These are phyloP conservation scores for Ophiostoma himal-ulmi DNA, from an alignment of 2,329 filamentous ascomycete genomes.

Conservation along the genomic window DNA sequence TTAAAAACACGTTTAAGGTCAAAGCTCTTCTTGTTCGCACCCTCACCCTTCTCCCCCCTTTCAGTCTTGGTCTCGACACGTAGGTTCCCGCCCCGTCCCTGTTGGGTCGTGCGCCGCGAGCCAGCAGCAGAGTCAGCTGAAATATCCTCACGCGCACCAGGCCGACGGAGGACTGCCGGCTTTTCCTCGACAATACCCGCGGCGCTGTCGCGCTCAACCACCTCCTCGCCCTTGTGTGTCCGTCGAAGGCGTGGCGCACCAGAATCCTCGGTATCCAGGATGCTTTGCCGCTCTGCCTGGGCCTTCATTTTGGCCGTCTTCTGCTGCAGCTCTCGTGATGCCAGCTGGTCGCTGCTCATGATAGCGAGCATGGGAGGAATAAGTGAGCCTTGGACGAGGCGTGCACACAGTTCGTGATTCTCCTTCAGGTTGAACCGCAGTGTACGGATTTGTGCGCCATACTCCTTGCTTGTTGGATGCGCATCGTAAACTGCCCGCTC, in stretches of 20 bases:
- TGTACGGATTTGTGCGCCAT: conserved; percentile 61
- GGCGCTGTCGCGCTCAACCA: conserved; percentile 67
- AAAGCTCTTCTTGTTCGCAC: conserved; percentile 56
- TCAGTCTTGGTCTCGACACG: conserved; percentile 41
- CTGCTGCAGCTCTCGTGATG: conserved; percentile 79
- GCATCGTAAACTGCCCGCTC: conserved; percentile 63
- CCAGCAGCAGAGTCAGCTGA: conserved; percentile 15
- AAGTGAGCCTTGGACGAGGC: conserved; percentile 66
- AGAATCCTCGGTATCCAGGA: conserved; percentile 67
- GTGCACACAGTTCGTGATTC: conserved; percentile 71
- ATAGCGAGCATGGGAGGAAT: conserved; percentile 71
- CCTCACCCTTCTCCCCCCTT: conserved; percentile 31
- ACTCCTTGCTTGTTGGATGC: conserved; percentile 48
- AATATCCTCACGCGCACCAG: neutral
- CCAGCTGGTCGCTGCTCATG: conserved; percentile 88
- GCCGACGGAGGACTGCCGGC: conserved; percentile 28
- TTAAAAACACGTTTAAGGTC: conserved; percentile 83
- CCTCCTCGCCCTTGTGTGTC: conserved; percentile 92
- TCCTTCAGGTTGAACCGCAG: conserved; percentile 84
- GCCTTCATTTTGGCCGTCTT: conserved; percentile 73
- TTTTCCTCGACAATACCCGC: conserved; percentile 36
- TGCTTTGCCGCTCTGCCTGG: conserved; percentile 74
- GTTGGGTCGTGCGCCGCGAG: neutral
- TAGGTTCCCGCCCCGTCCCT: conserved; percentile 33
- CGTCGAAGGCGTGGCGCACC: conserved; percentile 71